phyloP scores from a whole-genome alignment of 441 rosid genomes.

The Populus hybrid region DNA sequence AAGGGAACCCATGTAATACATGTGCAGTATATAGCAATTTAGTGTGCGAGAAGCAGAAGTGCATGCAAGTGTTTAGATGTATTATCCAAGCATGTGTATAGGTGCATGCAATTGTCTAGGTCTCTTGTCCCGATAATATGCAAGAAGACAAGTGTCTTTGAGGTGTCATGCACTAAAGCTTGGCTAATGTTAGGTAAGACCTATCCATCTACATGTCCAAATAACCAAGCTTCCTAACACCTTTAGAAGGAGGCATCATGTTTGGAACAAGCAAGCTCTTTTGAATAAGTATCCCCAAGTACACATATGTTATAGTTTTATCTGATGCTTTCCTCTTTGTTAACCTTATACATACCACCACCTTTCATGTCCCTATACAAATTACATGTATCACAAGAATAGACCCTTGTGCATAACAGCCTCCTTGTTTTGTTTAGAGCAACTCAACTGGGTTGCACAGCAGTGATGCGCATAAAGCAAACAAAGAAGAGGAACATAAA shows the following conservation, averaged over 20 bases:
- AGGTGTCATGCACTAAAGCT: not conserved
- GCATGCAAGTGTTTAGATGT: not conserved
- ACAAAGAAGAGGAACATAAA: not conserved
- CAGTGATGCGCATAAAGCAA: not conserved
- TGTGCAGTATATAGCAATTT: not conserved
- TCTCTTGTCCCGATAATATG: not conserved
- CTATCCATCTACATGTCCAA: not conserved
- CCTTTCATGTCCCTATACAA: too few relatives aligned
- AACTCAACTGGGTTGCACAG: not conserved
- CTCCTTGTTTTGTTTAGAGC: not conserved
- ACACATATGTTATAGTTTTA: too few relatives aligned
- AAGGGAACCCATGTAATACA: not conserved
- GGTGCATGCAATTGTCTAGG: not conserved
- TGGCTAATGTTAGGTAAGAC: not conserved
- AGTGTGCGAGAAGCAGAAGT: not conserved
- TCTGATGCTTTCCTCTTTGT: not conserved
- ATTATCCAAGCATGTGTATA: too few relatives aligned
- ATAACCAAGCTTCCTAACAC: not conserved
- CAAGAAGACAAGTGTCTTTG: not conserved
- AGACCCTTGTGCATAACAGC: not conserved
- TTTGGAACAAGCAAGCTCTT: not conserved
- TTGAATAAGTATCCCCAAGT: not conserved
- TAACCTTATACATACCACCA: not conserved
- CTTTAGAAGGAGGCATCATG: not conserved
- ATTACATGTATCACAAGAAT: not conserved